Evolutionary conservation across 108 stramenopile species (phyloP).

Genomic region (Cyclotella cryptica): DNA sequence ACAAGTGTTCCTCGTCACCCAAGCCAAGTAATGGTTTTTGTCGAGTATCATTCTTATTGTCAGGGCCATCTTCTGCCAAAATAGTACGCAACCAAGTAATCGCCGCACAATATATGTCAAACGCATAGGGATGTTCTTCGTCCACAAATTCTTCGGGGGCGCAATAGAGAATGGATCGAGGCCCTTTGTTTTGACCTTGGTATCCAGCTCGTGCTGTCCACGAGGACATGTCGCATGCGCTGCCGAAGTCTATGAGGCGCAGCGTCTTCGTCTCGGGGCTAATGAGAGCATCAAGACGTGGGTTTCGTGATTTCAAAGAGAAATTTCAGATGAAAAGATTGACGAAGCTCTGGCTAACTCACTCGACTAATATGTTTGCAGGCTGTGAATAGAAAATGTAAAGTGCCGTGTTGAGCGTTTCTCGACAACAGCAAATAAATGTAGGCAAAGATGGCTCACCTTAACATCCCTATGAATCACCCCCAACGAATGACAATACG

Average conservation of each 20-base stretch:
- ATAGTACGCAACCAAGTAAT: slow-evolving; percentile 50
- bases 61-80: slow-evolving; percentile 26
- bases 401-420: neutral
- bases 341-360: neutral
- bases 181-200: slow-evolving; percentile 45
- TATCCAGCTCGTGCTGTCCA: slow-evolving; percentile 49
- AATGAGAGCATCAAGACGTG: neutral
- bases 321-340: neutral
- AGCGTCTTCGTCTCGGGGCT: slow-evolving; percentile 32
- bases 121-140: slow-evolving; percentile 48
- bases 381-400: slow-evolving; percentile 20
- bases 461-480: slow-evolving; percentile 51
- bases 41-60: neutral
- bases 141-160: slow-evolving; percentile 52
- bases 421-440: too few relatives aligned
- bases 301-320: neutral
- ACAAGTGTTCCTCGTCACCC: slow-evolving; percentile 35
- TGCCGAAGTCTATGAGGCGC: slow-evolving; percentile 52
- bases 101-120: slow-evolving; percentile 42
- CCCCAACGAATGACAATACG: slow-evolving; percentile 48
- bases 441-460: too few relatives aligned
- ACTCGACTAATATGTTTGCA: slow-evolving; percentile 41
- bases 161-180: slow-evolving; percentile 47
- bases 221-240: slow-evolving; percentile 49
- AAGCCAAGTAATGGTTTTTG: slow-evolving; percentile 20